phyloP scores from a whole-genome alignment of 2,329 filamentous ascomycete genomes.

The Alternaria sp. region DNA sequence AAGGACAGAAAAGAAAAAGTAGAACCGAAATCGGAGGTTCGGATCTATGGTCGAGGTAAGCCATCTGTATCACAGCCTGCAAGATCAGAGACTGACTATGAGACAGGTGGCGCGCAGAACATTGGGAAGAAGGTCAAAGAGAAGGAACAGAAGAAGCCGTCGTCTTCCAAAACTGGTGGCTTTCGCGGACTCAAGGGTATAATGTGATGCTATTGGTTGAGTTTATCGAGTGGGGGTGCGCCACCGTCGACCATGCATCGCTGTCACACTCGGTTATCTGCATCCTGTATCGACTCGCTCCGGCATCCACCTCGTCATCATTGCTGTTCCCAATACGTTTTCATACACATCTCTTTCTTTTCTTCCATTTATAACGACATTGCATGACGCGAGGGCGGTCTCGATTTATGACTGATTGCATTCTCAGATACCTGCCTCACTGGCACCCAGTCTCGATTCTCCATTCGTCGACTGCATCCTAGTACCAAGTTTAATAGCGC shows the following conservation, averaged over 20 bases:
- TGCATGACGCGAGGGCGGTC: neutral
- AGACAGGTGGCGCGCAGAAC: slow-evolving; percentile 62
- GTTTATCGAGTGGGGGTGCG: neutral
- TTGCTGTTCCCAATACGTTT: neutral
- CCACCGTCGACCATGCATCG: neutral
- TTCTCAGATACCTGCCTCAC: slow-evolving; percentile 2
- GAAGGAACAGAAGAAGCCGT: slow-evolving; percentile 56
- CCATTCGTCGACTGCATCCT: neutral
- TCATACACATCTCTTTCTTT: slow-evolving; percentile 1
- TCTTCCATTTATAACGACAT: slow-evolving; percentile 3
- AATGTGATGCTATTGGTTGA: slow-evolving; percentile 33
- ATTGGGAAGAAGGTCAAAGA: slow-evolving; percentile 63
- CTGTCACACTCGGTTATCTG: slow-evolving; percentile 6
- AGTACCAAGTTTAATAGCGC: neutral
- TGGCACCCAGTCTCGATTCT: neutral
- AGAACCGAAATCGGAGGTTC: slow-evolving; percentile 58
- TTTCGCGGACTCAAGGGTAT: slow-evolving; percentile 53
- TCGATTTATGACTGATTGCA: slow-evolving; percentile 5
- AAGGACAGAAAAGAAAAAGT: slow-evolving; percentile 56
- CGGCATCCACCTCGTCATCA: slow-evolving; percentile 8
- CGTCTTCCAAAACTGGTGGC: slow-evolving; percentile 51
- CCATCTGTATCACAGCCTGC: slow-evolving; percentile 14
- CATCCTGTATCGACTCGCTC: slow-evolving; percentile 3
- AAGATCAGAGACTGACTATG: slow-evolving; percentile 45
- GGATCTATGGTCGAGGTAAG: slow-evolving; percentile 66